Conservation (phyloP, 441 rosid species). For the Melastoma candidum region DNA sequence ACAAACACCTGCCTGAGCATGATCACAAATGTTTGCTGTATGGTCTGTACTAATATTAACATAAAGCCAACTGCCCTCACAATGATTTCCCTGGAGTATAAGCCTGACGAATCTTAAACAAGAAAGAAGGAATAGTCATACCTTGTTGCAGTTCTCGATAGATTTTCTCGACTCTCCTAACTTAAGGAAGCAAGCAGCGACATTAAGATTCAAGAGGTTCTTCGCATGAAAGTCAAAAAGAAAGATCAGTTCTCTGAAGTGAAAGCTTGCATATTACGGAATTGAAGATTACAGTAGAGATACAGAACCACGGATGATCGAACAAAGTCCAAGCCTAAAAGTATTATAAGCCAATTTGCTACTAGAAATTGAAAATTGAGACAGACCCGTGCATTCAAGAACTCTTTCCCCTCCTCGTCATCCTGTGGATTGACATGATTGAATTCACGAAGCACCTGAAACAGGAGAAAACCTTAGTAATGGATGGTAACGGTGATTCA, state of each 20-base stretch:
- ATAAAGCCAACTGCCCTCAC: no score
- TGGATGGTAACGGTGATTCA: conserved; percentile 1
- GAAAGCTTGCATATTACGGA: neutral
- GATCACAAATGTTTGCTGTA: no score
- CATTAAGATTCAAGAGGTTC: conserved; percentile 76
- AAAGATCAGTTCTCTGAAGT: conserved; percentile 7
- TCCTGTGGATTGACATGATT: conserved; percentile 98
- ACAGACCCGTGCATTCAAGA: conserved; percentile 59
- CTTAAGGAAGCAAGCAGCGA: conserved; percentile 87
- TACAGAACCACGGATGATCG: neutral
- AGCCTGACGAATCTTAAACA: no score
- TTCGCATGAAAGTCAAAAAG: conserved; percentile 22
- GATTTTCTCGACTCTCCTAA: conserved; percentile 84
- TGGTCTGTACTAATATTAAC: no score
- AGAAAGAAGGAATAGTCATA: conserved; percentile 14
- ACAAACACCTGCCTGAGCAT: no score
- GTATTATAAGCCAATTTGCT: neutral
- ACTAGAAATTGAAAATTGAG: neutral
- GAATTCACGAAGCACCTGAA: conserved; percentile 89
- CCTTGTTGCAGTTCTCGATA: conserved; percentile 86
- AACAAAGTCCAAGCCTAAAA: neutral
- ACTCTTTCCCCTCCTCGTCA: conserved; percentile 88
- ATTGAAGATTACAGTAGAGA: no score
- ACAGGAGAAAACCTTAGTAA: conserved; percentile 5
- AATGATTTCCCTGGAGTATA: no score